Conservation (phyloP, 768 basidiomycete genomes). For the Clathrus columnatus region DNA sequence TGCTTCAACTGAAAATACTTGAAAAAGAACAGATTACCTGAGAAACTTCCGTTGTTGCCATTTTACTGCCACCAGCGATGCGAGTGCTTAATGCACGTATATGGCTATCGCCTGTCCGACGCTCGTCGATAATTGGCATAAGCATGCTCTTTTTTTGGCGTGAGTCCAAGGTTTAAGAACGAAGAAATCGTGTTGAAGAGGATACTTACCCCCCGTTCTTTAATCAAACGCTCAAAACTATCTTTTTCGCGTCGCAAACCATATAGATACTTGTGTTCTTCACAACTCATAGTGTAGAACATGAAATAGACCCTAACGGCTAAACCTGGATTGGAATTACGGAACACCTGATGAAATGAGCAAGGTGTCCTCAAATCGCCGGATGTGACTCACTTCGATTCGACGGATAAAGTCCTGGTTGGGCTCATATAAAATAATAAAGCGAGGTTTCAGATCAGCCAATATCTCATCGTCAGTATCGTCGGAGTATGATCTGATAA, state of each 20-base stretch:
- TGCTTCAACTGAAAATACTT: background rate
- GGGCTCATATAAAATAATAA: constrained; percentile 94
- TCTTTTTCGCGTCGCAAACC: constrained; percentile 88
- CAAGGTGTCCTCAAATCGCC: background rate
- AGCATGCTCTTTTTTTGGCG: constrained; percentile 64
- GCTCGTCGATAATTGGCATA: constrained; percentile 68
- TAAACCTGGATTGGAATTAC: constrained; percentile 72
- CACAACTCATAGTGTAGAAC: constrained; percentile 87
- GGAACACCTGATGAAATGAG: constrained; percentile 60
- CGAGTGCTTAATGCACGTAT: constrained; percentile 79
- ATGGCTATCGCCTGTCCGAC: constrained; percentile 43
- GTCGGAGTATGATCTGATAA: constrained; percentile 83
- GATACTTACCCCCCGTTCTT: constrained; percentile 73
- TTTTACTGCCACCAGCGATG: constrained; percentile 76
- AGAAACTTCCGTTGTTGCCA: constrained; percentile 55
- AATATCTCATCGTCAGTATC: constrained; percentile 88
- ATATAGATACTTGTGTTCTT: constrained; percentile 92
- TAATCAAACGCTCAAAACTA: constrained; percentile 86
- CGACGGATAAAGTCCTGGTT: constrained; percentile 87
- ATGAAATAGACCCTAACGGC: constrained; percentile 89
- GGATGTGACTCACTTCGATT: constrained; percentile 58
- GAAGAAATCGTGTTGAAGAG: background rate
- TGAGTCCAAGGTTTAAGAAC: background rate
- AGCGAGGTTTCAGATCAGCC: constrained; percentile 79
- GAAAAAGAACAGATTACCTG: constrained; percentile 31